Conservation (phyloP, 768 basidiomycete genomes). For the Strobilomyces echinocephalus region DNA sequence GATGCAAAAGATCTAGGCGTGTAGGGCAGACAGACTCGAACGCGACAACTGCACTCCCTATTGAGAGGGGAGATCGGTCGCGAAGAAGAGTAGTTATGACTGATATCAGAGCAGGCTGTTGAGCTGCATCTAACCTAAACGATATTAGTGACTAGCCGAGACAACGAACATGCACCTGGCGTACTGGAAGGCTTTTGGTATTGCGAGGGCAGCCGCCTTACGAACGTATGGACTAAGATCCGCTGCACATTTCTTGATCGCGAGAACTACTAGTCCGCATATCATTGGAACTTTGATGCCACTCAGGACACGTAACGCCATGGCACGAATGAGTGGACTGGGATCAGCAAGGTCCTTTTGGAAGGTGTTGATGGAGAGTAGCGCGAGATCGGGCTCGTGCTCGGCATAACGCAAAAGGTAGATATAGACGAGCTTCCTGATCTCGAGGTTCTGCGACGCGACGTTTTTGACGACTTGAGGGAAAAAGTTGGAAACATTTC, state of each 20-base stretch:
- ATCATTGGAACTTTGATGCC: slow-evolving; percentile 91
- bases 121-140: slow-evolving; percentile 65
- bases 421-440: slow-evolving; percentile 96
- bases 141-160: not conserved
- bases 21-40: slow-evolving; percentile 87
- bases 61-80: slow-evolving; percentile 80
- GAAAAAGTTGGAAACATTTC: slow-evolving; percentile 90
- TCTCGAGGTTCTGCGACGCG: slow-evolving; percentile 85
- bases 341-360: slow-evolving; percentile 92
- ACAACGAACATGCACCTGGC: slow-evolving; percentile 24
- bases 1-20: slow-evolving; percentile 81
- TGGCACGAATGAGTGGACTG: slow-evolving; percentile 91
- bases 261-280: slow-evolving; percentile 75
- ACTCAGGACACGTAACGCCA: slow-evolving; percentile 90
- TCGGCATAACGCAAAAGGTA: slow-evolving; percentile 94
- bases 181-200: slow-evolving; percentile 80
- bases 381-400: slow-evolving; percentile 88
- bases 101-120: slow-evolving; percentile 66
- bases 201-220: slow-evolving; percentile 86
- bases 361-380: slow-evolving; percentile 97
- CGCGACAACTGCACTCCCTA: slow-evolving; percentile 82
- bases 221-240: slow-evolving; percentile 94
- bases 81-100: slow-evolving; percentile 60
- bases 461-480: slow-evolving; percentile 98
- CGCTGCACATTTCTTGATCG: slow-evolving; percentile 86